Conservation (phyloP, 495 filamentous ascomycete genomes). For the Pyrenula aspistea region DNA sequence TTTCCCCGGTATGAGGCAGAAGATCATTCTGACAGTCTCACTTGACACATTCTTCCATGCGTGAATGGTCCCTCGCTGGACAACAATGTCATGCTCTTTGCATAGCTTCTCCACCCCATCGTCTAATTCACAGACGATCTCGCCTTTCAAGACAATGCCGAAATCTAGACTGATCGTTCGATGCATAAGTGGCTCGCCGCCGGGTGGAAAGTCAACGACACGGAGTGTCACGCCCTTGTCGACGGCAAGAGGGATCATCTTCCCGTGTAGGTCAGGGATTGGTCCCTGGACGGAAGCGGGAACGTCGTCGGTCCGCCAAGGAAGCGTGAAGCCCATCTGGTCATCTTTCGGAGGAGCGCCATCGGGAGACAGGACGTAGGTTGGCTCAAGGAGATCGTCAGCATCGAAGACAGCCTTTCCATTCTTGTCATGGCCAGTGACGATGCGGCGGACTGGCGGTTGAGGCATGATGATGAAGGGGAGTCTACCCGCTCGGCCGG, state of each 20-base stretch:
- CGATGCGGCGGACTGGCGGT: conserved; percentile 3
- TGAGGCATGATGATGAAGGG: background rate
- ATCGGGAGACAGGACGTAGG: background rate
- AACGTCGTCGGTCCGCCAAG: background rate
- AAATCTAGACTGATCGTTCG: conserved; percentile 67
- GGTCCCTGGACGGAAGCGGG: background rate
- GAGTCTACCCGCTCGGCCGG: no score
- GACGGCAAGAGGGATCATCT: background rate
- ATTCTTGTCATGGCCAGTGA: conserved; percentile 2
- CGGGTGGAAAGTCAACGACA: background rate
- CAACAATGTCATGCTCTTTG: background rate
- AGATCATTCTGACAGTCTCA: background rate
- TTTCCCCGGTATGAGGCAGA: background rate
- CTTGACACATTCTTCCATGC: background rate
- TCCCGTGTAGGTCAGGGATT: background rate
- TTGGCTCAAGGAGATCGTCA: background rate
- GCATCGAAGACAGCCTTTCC: conserved; percentile 2
- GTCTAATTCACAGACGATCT: conserved; percentile 7
- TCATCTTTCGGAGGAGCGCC: background rate
- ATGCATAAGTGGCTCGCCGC: conserved; percentile 35
- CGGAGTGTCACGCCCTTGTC: background rate
- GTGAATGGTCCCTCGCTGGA: conserved; percentile 1
- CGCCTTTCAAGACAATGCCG: conserved; percentile 62
- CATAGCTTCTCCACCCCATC: background rate
- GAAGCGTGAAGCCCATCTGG: background rate